Base-by-base conservation (phyloP, 2,329 filamentous ascomycete genomes). In the Cadophora malorum region DNA sequence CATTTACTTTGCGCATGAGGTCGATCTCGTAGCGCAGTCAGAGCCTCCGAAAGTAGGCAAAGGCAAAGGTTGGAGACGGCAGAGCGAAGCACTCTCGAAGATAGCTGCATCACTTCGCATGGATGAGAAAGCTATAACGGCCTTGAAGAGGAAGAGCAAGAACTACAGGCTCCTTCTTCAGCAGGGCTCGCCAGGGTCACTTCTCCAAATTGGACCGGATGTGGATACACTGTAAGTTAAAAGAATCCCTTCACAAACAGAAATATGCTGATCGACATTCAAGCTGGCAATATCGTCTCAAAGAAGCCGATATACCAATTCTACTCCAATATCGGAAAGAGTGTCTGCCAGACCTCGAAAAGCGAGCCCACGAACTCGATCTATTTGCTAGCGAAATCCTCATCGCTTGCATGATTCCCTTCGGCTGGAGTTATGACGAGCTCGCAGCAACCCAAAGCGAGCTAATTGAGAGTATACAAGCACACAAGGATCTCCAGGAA, bases 1-100 rank as follows among this genome's bases (percentile, higher is more conserved):
- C n/a, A 56, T 64, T 56, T 64, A 47, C 41, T 65, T 65, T 59
- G 53, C 52, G 25, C 63, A 65, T 58, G 38, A 65, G 53, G n/a
- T 65, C 19, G 52, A 65, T 28, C 52, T 21, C 7, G 21, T 50
- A 31, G 25, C 35, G 41, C 12, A 61, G 58, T 61, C 58, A 61
- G 14, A 47, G 38, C 10, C 4, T 45, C 52, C 33, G 38, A 50
- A 59, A 59, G 35, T 59, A 21, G 4, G 35, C 35, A 33, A 59
- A 59, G 52, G 53, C 63, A 58, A 28, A 41, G 52, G 63, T 16
- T 35, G 41, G 52, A 55, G 35, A 33, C 53, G 52, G 63, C 52
- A 49, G 53, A 65, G 10, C 41, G 41, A 31, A 47, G 63, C 63
- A 59, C 21, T 59, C 53, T 59, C 41, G 53, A 58, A 58, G n/a